Percentiles rank a stretch among this genome's conserved stretches.
Evolutionary conservation across 345 rosid genomes (phyloP).

Genomic region (Xanthoceras sorbifolium): DNA sequence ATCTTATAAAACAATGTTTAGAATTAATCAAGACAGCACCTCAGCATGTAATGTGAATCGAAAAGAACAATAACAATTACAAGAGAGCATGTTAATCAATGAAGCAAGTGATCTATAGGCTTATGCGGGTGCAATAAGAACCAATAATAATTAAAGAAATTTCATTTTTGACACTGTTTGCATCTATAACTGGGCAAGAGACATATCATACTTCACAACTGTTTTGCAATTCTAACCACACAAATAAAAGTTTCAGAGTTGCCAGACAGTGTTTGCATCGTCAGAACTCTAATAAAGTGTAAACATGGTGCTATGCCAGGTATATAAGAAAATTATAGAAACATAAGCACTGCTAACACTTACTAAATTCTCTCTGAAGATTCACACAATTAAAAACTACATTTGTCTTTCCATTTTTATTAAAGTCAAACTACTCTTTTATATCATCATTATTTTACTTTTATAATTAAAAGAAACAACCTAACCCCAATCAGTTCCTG

Average conservation of each 20-base stretch:
- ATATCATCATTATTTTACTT: too few species aligned
- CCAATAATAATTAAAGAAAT: neutral
- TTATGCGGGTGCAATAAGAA: neutral
- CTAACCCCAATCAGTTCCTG: too few species aligned
- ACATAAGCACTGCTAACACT: too few species aligned
- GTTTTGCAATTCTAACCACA: neutral
- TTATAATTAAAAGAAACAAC: too few species aligned
- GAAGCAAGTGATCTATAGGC: neutral
- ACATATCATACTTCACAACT: neutral
- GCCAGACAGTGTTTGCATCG: neutral
- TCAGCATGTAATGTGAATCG: neutral
- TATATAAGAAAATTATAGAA: too few species aligned
- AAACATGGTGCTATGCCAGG: neutral
- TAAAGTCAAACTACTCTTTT: too few species aligned
- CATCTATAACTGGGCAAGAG: neutral
- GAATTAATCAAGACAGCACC: neutral
- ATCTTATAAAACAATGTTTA: neutral
- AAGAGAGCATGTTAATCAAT: conserved; percentile 3
- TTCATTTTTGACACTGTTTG: neutral
- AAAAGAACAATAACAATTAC: neutral
- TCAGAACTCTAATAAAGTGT: neutral
- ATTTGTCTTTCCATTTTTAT: too few species aligned
- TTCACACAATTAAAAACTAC: too few species aligned
- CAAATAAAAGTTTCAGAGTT: neutral
- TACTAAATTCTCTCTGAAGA: too few species aligned